phyloP scores from a whole-genome alignment of 768 basidiomycete species.

The Mycena olivaceomarginata region DNA sequence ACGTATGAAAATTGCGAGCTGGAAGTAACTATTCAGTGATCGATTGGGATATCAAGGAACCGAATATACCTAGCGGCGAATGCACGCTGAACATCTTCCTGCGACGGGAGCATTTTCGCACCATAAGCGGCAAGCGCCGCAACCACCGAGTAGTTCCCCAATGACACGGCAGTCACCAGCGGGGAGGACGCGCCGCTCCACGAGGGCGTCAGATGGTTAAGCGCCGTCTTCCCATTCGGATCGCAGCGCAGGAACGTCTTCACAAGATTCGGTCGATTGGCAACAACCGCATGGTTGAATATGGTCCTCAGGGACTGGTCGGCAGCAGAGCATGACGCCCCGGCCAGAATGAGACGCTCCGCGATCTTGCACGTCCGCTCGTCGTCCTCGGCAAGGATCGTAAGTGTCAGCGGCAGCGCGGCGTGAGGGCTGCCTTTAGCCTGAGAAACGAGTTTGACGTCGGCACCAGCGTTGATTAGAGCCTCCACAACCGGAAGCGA shows the following conservation, averaged over 20 bases:
- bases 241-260: conserved; percentile 64
- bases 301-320: conserved; percentile 60
- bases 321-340: conserved; percentile 64
- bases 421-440: conserved; percentile 47
- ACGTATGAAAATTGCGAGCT: conserved; percentile 46
- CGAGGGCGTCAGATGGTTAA: conserved; percentile 60
- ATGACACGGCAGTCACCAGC: conserved; percentile 59
- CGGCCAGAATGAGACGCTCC: conserved; percentile 61
- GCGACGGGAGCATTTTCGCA: conserved; percentile 57
- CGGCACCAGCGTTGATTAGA: conserved; percentile 69
- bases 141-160: conserved; percentile 58
- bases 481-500: conserved; percentile 65
- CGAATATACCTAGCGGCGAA: conserved; percentile 56
- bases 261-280: conserved; percentile 61
- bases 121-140: conserved; percentile 62
- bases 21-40: not conserved
- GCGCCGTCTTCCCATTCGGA: conserved; percentile 59
- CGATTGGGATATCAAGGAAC: not conserved
- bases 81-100: conserved; percentile 60
- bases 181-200: conserved; percentile 57
- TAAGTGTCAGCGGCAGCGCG: conserved; percentile 61
- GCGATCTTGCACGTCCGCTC: conserved; percentile 62
- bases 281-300: conserved; percentile 61
- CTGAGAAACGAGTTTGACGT: conserved; percentile 60
- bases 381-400: conserved; percentile 63